Evolutionary conservation across 768 basidiomycete species (phyloP), one percentile per base, ranked within the genome.

Genomic region (Chiua virens): DNA sequence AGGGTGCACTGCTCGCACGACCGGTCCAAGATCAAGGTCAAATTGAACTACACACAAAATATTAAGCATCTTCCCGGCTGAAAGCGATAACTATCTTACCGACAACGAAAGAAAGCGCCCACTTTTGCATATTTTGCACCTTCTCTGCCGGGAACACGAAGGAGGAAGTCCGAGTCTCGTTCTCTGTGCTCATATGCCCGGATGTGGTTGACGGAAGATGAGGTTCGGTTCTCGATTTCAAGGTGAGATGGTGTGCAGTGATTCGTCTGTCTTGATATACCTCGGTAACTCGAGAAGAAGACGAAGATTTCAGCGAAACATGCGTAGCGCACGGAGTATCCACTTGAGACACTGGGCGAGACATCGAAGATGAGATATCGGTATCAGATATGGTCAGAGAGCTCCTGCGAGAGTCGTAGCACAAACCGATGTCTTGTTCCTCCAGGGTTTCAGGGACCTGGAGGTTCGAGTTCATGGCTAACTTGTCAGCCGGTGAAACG

Each of bases 1-100:
- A 3, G 90, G 89, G 56, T 85, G 86, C 37, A 90, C 66, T 14
- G 82, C 79, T 47, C 81, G 79, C 21, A 96, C 75, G 6, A 87
- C 82, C 9, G 93, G 93, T 4, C 93, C 93, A 42, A 86, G 73
- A 56, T 96, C 93, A 41, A 93, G 68, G 70, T 97, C 93, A 62
- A 97, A 97, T 57, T 94, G 85, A 34, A 92, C 88, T 90, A 53
- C 15, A 68, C 21, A 39, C 21, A 44, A 49, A 49, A 52, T 27
- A 23, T 50, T 32, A 30, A 28, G 20, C 20, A 28, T 8, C 32
- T n/a, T 40, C 10, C 44, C 38, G 17, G 47, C 20, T 18, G 46
- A 25, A 51, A 42, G 42, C 36, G 20, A 25, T 10, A 18, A n/a
- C 8, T n/a, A n/a, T 53, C 76, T 57, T 64, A 79, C 87, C 89